Base-by-base conservation (phyloP, 345 rosid species). In the Aquilaria sinensis region DNA sequence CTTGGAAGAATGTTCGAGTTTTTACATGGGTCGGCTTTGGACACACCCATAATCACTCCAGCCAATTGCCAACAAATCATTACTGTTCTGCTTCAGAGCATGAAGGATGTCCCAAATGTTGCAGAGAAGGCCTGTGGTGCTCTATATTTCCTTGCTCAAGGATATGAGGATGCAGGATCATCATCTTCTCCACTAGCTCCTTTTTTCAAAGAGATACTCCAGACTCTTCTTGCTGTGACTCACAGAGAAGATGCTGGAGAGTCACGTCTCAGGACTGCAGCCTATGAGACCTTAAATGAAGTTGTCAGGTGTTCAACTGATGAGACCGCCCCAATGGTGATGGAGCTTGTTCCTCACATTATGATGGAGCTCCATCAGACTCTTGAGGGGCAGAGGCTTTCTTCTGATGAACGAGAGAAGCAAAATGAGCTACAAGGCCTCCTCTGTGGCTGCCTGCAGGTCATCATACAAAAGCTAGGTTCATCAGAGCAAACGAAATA, bases 1-100 rank as follows among this genome's bases (percentile, higher is more conserved):
- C 79, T 87, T 60, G 94, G 94, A 30, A 78, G 94, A 66, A 87
- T 87, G 61, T 87, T 87, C 63, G 94, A 87, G 71, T 87, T 84
- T 45, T 83, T 87, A 10, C 90, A 82, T 67, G 90, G 94, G 64
- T 87, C 90, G 61, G 73, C 82, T 53, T 31, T 82, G 12, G 90
- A 72, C 67, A 71, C 86, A 51, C 85, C 88, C 10, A 76, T 87
- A 66, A 82, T 87, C 56, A 82, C 83, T 31, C 86, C 68, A 60
- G 80, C 75, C 34, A 87, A 87, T 79, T 87, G 94, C 73, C 94
- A 87, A 68, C 94, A 82, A 64, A 87, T 87, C 16, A 72, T 84
- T n/a, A 84, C 86, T 4, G 94, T 87, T 46, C 77, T 87, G 34
- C 77, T 87, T 63, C 88, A 84, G 64, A 70, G 83, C 65, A 87